Evolutionary conservation across 1,284 basidiomycete species (phyloP), one percentile per base, ranked within the genome.

Genomic region (Puccinia coronata): DNA sequence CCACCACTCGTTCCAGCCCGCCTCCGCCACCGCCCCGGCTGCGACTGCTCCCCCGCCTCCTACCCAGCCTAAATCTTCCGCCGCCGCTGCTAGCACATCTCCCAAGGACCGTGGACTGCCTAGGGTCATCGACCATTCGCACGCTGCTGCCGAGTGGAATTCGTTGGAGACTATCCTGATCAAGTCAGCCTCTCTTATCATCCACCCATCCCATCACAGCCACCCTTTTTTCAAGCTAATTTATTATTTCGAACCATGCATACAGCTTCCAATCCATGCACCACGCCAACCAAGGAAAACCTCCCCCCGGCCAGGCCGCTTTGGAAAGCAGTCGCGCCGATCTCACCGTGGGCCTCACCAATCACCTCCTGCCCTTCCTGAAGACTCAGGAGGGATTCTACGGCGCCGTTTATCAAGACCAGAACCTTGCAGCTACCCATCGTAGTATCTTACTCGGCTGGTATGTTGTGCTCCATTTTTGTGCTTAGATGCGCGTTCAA

Each of bases 401-500:
- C 18, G 31, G 69, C 18, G 61, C 78, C 2, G 43, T 80, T 16
- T 80, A 80, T 72, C 39, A 49, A n/a, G 67, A 80, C 61, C 69
- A 25, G 39, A 72, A 18, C 12, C 12, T 61, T 9, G 67, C 53
- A 20, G 41, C 18, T 18, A 28, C 18, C 71, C 78, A 80, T 72
- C 67, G 69, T 23, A 61, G 39, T 25, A 72, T 80, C 36, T 41
- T 80, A 14, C 70, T 80, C 55, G 78, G 69, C 34, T 80, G 78
- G 78, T 80, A 18, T 49, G 69, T 55, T 23, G 43, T n/a, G n/a
- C n/a, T n/a, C n/a, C n/a, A n/a, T 28, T 28, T 34, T 39, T 18
- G 11, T 12, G 36, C 11, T 23, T 16, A 23, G 8, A 59, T 39
- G 6, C 34, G 28, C 28, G 20, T 25, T 69, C 25, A 31, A 16